Base-by-base conservation (phyloP, 2,329 filamentous ascomycete genomes). In the Capronia americana region DNA sequence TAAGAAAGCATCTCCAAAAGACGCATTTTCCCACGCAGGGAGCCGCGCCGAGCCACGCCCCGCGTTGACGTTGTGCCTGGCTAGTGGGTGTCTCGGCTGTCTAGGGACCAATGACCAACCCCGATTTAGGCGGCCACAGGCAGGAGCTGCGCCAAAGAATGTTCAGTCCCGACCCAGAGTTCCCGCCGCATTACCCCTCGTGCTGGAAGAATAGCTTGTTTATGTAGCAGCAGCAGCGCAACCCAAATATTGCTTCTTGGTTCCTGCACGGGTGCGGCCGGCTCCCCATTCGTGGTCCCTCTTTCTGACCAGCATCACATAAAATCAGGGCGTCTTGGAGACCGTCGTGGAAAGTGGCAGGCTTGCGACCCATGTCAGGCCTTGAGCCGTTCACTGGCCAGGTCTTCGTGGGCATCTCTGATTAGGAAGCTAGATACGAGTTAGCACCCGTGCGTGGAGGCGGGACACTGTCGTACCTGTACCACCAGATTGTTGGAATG, bases 401-500 rank as follows among this genome's bases (percentile, higher is more conserved):
- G 85, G 73, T 97, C 93, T 73, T 96, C 90, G 74, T 91, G 87
- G 4, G 92, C 88, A 77, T 97, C 93, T 78, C 88, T 93, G 69
- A 97, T 82, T 69, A 98, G 81, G 78, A 96, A 98, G 74, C 93
- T 97, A 72, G 28, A 61, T 69, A 55, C 67, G 57, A 48, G 20
- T 60, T 56, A 44, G 58, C 34, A 32, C 28, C 26, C 8, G 23
- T 54, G 23, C 56, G 23, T 14, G 61, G 62, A 20, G 14, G 11
- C 48, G n/a, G 10, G 12, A n/a, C 64, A 30, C 57, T 38, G n/a
- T 44, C 92, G 84, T 82, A 98, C 93, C 91, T 93, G 79, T 99
- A 99, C 92, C 92, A 97, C 82, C 96, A 86, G 57, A 95, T 82
- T 0, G 92, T 92, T 10, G 95, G 95, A 34, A 86, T 86, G 58